These are phyloP conservation scores for Annulohypoxylon maeteangense DNA, from an alignment of 495 filamentous ascomycete species.

Conservation along the genomic window DNA sequence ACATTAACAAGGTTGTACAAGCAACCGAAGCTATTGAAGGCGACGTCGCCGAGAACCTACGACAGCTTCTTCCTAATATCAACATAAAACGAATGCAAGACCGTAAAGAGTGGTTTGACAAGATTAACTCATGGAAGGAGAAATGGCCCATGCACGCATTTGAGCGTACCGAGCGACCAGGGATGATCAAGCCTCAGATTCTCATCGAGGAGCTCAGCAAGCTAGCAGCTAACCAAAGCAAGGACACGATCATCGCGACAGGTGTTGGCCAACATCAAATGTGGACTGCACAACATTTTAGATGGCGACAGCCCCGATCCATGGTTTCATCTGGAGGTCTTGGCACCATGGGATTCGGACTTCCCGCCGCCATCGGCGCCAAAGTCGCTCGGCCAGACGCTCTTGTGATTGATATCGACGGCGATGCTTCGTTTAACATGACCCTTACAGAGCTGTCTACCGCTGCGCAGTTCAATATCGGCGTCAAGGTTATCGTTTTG, in stretches of 20 bases:
- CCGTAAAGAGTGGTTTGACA: slow-evolving; percentile 84
- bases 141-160: slow-evolving; percentile 81
- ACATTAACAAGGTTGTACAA: slow-evolving; percentile 88
- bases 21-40: slow-evolving; percentile 84
- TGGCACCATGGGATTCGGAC: slow-evolving; percentile 95
- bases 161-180: slow-evolving; percentile 73
- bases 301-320: slow-evolving; percentile 85
- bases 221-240: slow-evolving; percentile 76
- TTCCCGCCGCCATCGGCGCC: slow-evolving; percentile 92
- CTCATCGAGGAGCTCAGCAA: slow-evolving; percentile 85
- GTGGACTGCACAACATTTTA: slow-evolving; percentile 95
- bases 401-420: slow-evolving; percentile 93
- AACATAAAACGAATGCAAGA: slow-evolving; percentile 64
- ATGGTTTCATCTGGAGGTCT: slow-evolving; percentile 93
- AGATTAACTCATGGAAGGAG: slow-evolving; percentile 90
- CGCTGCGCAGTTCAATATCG: slow-evolving; percentile 90
- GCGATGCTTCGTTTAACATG: slow-evolving; percentile 97
- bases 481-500: slow-evolving; percentile 87
- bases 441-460: slow-evolving; percentile 93
- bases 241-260: slow-evolving; percentile 85
- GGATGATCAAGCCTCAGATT: slow-evolving; percentile 87
- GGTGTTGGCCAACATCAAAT: slow-evolving; percentile 98
- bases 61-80: slow-evolving; percentile 74
- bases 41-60: slow-evolving; percentile 77
- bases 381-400: slow-evolving; percentile 88